Evolutionary conservation across 208 protist species (phyloP).

Genomic region (Acanthamoeba castellanii): DNA sequence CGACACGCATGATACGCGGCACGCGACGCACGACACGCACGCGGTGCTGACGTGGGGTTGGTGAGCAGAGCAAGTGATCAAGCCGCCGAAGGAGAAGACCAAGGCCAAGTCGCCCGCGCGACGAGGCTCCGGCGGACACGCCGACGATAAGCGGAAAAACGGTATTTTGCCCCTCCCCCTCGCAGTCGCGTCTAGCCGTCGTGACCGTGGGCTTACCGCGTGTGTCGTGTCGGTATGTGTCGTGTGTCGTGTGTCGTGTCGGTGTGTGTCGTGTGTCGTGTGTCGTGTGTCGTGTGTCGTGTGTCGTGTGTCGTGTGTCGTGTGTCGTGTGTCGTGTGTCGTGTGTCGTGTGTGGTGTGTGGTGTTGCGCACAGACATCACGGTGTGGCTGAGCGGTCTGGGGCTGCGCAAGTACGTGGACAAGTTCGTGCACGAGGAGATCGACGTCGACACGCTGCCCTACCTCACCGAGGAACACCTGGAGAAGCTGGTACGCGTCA

Average conservation of each 20-base stretch:
- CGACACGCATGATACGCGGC: background rate
- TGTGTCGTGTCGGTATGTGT: no score
- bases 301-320: no score
- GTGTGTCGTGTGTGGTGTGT: no score
- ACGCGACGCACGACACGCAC: no score
- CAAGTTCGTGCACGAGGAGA: slow-evolving; percentile 58
- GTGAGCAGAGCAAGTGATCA: slow-evolving; percentile 16
- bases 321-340: no score
- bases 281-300: no score
- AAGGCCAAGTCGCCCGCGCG: background rate
- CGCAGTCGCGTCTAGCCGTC: no score
- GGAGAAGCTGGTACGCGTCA: slow-evolving; percentile 44
- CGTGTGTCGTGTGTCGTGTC: background rate
- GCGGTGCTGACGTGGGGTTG: background rate
- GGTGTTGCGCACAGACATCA: background rate
- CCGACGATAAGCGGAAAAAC: slow-evolving; percentile 43
- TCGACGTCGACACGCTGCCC: slow-evolving; percentile 34
- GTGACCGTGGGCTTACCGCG: no score
- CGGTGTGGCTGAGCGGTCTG: slow-evolving; percentile 43
- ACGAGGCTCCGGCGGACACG: background rate
- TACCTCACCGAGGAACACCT: slow-evolving; percentile 57
- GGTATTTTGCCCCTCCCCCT: no score
- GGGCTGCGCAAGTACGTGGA: slow-evolving; percentile 37
- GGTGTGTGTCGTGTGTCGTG: no score
- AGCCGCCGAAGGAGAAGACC: slow-evolving; percentile 48